A percentile compares a stretch with the other conserved stretches of the same genome.
Evolutionary conservation across 2,329 filamentous ascomycete species (phyloP).

Genomic region (Fusarium irregulare): DNA sequence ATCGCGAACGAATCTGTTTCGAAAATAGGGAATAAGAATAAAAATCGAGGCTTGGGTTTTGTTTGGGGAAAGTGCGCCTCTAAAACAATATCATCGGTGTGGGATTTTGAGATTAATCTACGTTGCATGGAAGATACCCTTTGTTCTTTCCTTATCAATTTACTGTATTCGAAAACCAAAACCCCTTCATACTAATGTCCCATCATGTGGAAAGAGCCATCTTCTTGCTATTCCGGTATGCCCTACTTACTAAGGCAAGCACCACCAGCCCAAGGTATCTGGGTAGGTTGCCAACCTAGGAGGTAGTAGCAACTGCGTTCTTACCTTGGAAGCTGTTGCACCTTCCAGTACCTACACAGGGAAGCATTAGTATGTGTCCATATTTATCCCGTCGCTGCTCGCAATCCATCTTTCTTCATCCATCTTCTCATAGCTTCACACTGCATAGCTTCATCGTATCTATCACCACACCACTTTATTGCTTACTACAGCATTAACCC

Average conservation of each 20-base stretch:
- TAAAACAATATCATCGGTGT: neutral
- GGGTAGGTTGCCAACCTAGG: too few species aligned
- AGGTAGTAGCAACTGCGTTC: neutral
- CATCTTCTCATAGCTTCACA: neutral
- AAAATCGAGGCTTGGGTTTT: neutral
- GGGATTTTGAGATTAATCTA: neutral
- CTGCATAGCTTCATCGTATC: neutral
- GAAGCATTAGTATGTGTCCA: neutral
- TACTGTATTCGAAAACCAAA: neutral
- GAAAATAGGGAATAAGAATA: conserved; percentile 39
- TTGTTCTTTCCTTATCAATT: conserved; percentile 9
- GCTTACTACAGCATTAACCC: neutral
- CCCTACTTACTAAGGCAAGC: neutral
- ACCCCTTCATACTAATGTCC: neutral
- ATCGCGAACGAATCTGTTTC: conserved; percentile 53
- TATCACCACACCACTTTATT: neutral
- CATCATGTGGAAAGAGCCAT: neutral
- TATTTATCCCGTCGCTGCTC: neutral
- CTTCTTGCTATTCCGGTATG: neutral
- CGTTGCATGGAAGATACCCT: conserved; percentile 24
- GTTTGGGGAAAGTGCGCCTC: neutral
- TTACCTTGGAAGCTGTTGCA: neutral
- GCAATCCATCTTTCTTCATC: neutral
- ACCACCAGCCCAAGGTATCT: neutral
- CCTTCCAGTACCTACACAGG: neutral